These are phyloP conservation scores for Thielaviopsis punctulata DNA, from an alignment of 2,329 filamentous ascomycete species.

Conservation along the genomic window DNA sequence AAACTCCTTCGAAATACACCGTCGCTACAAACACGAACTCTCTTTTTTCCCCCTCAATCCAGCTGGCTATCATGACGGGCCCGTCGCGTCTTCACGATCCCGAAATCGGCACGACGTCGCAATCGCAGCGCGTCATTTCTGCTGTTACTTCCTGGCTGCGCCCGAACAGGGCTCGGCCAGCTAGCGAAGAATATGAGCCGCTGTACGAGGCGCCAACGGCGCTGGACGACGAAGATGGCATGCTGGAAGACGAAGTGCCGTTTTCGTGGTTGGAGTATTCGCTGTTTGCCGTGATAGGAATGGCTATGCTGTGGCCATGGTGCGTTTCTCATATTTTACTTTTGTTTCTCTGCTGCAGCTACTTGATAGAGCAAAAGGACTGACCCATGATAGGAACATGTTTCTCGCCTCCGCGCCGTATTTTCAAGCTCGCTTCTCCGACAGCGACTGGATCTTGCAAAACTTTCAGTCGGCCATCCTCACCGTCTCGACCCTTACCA, in stretches of 20 bases:
- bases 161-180: background rate
- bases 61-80: background rate
- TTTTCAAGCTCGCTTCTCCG: conserved; percentile 66
- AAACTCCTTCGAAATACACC: no score
- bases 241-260: conserved; percentile 23
- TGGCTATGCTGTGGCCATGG: conserved; percentile 98
- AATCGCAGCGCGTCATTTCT: background rate
- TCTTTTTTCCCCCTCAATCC: background rate
- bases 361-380: background rate
- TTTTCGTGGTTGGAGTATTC: conserved; percentile 80
- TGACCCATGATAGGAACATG: conserved; percentile 59
- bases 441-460: conserved; percentile 50
- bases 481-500: conserved; percentile 70
- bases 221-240: conserved; percentile 4
- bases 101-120: background rate
- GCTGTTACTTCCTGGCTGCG: background rate
- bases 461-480: conserved; percentile 86
- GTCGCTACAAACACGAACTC: background rate
- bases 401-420: conserved; percentile 90
- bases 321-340: conserved; percentile 25
- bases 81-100: conserved; percentile 1
- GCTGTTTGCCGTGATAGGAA: conserved; percentile 69
- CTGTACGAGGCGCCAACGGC: conserved; percentile 9
- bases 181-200: conserved; percentile 9
- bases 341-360: conserved; percentile 9